Evolutionary conservation across 2,329 filamentous ascomycete genomes (phyloP).

Genomic region (Cladosporium sp.): DNA sequence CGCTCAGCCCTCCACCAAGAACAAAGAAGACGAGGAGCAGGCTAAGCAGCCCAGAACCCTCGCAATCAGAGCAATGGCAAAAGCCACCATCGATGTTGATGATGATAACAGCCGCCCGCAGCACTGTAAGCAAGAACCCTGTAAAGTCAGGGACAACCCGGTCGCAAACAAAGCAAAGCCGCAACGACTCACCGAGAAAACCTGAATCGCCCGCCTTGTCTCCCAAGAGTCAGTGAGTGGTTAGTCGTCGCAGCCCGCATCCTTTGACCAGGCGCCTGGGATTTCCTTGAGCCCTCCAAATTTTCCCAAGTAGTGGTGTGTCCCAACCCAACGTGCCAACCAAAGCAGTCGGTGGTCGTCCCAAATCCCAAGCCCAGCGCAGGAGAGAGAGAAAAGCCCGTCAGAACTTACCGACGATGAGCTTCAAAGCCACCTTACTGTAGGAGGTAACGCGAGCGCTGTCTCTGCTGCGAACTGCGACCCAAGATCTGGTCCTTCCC

Average conservation of each 20-base stretch:
- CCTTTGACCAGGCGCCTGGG: constrained; percentile 8
- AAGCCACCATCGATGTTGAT: no score
- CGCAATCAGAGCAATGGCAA: background rate
- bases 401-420: no score
- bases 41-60: background rate
- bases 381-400: no score
- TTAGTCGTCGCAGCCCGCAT: background rate
- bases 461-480: constrained; percentile 3
- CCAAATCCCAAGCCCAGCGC: background rate
- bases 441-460: background rate
- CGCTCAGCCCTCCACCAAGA: constrained; percentile 1
- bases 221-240: background rate
- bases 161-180: no score
- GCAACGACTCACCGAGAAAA: no score
- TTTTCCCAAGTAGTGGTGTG: no score
- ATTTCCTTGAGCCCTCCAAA: no score
- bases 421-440: no score
- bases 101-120: no score
- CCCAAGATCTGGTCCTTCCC: background rate
- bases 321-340: background rate
- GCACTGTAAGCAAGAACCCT: no score
- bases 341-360: background rate
- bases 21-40: background rate
- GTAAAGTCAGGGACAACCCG: no score
- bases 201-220: no score